Evolutionary conservation across 164 flowering plant genomes (phyloP), one percentile per base, ranked within the genome.

Genomic region (Hamamelis virginiana): DNA sequence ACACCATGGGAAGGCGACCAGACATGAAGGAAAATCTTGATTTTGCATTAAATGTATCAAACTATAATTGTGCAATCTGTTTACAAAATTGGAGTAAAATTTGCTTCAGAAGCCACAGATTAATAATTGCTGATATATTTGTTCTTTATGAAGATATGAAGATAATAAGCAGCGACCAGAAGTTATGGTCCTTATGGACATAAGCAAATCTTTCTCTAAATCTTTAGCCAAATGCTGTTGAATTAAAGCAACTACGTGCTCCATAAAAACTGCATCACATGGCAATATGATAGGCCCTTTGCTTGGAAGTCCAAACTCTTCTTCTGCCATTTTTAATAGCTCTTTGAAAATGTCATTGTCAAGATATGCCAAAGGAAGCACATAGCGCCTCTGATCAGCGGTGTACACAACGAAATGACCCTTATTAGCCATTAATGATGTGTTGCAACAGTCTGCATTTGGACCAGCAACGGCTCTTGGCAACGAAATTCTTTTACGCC

Each of bases 341-440:
- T 45, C 66, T 21, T 48, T n/a, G 26, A 63, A 63, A 8, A 44
- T 45, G 8, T 22, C 4, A 21, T 5, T 63, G 27, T 13, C 12
- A 13, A 63, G 50, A 63, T 12, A 63, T 3, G 18, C 33, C 21
- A 70, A 9, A 1, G 73, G 67, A 43, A 53, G 5, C 21, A 23
- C 44, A 19, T 65, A 71, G 27, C 70, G 23, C 12, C 6, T 23
- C 3, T 15, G 28, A 38, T 66, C 67, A 22, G 51, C 9, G 1
- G 58, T 65, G 57, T 66, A 59, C 16, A 66, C 65, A 9, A 72
- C 75, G 59, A 59, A 59, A 1, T 59, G 59, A 4, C 50, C 59
- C 22, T 59, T 72, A 33, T 59, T 48, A 27, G 47, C 61, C 12
- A 63, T 8, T 41, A 18, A 48, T 15, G 43, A 14, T 50, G 16